phyloP scores from a whole-genome alignment of 164 flowering plant genomes.

The Magnolia sinica region DNA sequence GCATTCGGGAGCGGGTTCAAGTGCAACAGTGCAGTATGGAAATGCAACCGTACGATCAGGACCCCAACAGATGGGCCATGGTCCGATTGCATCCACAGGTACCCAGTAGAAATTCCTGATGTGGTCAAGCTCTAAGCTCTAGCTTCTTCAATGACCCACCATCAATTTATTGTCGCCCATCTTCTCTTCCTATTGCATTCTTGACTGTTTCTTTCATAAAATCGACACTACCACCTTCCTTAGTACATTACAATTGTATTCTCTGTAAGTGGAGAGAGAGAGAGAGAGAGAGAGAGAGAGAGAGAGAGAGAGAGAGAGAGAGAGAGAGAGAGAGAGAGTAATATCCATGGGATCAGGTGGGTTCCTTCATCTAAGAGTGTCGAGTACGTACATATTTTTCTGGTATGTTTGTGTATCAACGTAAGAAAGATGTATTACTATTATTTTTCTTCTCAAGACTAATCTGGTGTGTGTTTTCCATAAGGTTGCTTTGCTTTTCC shows the following conservation, averaged over 20 bases:
- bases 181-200: neutral
- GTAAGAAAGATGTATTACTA: neutral
- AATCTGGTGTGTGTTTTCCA: no score
- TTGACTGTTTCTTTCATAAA: neutral
- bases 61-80: constrained; percentile 10
- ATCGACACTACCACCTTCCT: neutral
- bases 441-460: neutral
- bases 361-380: neutral
- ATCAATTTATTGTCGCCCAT: neutral
- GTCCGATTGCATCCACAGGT: constrained; percentile 18
- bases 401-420: neutral
- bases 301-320: neutral
- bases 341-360: neutral
- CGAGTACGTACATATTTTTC: neutral
- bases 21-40: constrained; percentile 23
- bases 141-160: neutral
- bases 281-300: neutral
- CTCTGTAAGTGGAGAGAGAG: neutral
- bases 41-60: constrained; percentile 13
- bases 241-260: neutral
- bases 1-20: constrained; percentile 22
- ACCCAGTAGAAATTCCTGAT: constrained; percentile 17
- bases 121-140: constrained; percentile 16
- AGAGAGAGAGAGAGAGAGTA: neutral
- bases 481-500: no score